Percentiles rank a stretch among this genome's conserved stretches.
These are phyloP conservation scores for Diaporthe sp. DNA, from an alignment of 2,329 filamentous ascomycete genomes.

Conservation along the genomic window DNA sequence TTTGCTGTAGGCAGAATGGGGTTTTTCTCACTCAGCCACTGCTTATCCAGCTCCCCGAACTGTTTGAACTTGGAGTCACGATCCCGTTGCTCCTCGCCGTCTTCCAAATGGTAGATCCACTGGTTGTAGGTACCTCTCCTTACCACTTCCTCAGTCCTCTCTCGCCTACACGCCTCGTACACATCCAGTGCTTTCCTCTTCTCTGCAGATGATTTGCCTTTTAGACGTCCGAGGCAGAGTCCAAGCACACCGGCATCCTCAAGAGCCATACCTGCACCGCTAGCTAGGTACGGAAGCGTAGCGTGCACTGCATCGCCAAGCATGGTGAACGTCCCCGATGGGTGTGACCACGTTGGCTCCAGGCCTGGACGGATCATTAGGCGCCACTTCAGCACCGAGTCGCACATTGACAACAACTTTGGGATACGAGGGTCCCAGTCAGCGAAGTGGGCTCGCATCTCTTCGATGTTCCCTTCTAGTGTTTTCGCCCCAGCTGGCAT, in stretches of 20 bases:
- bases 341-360: slow-evolving; percentile 66
- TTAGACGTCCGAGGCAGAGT: slow-evolving; percentile 63
- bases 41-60: slow-evolving; percentile 50
- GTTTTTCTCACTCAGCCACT: slow-evolving; percentile 47
- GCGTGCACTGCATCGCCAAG: slow-evolving; percentile 76
- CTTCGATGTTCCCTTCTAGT: slow-evolving; percentile 63
- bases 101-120: slow-evolving; percentile 71
- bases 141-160: slow-evolving; percentile 72
- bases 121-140: slow-evolving; percentile 72
- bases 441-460: slow-evolving; percentile 62
- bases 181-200: slow-evolving; percentile 55
- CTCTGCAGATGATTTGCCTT: slow-evolving; percentile 52
- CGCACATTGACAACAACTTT: slow-evolving; percentile 69
- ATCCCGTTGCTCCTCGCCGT: slow-evolving; percentile 68
- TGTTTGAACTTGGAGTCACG: slow-evolving; percentile 58
- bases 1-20: slow-evolving; percentile 43
- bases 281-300: slow-evolving; percentile 72
- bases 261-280: slow-evolving; percentile 70
- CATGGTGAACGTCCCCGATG: slow-evolving; percentile 68
- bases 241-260: slow-evolving; percentile 72
- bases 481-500: slow-evolving; percentile 59
- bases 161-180: slow-evolving; percentile 70
- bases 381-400: slow-evolving; percentile 72
- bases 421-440: slow-evolving; percentile 70
- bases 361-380: slow-evolving; percentile 69